Evolutionary conservation across 257 asterid species (phyloP), one percentile per base, ranked within the genome.

Genomic region (Thymus quinquecostatus): DNA sequence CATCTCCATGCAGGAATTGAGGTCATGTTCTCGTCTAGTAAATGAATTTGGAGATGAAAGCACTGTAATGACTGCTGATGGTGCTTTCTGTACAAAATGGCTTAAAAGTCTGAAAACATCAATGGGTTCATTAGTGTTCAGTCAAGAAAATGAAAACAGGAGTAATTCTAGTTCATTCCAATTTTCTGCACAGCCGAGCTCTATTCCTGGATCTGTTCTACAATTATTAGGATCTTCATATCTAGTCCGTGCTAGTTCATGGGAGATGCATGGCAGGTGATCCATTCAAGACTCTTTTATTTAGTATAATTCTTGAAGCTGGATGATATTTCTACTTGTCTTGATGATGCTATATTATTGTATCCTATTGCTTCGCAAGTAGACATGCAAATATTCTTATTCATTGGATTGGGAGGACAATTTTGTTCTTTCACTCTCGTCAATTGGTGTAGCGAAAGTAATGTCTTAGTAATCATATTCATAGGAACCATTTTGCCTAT

Each of bases 261-360:
- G 99, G 99, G 99, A 94, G 89, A 79, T 84, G 82, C 92, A 91
- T 78, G 99, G 97, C 80, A 89, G 98, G 98, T 93, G 81, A 85
- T 67, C 60, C 66, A 51, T 60, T 59, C 60, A 66, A 64, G 48
- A 56, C 67, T 60, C 27, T 61, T 77, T 38, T 21, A 11, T 62
- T 66, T 60, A 56, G 77, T 71, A 14, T 71, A 14, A 70, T 66
- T 34, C 45, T 69, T 61, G 73, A 76, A 53, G 68, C 32, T 69
- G 45, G 59, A 66, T 8, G 60, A 10, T 4, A 41, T 72, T 75
- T 41, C 41, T 43, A 45, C 8, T 32, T 74, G 50, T 66, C 47
- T 66, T 30, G 28, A 21, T 34, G 54, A 33, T 62, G 30, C 45
- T 69, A 41, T 66, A 66, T 32, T 40, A 48, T 60, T 7, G 27